Base-by-base conservation (phyloP, 306 rosid species). In the Pyrus communis region DNA sequence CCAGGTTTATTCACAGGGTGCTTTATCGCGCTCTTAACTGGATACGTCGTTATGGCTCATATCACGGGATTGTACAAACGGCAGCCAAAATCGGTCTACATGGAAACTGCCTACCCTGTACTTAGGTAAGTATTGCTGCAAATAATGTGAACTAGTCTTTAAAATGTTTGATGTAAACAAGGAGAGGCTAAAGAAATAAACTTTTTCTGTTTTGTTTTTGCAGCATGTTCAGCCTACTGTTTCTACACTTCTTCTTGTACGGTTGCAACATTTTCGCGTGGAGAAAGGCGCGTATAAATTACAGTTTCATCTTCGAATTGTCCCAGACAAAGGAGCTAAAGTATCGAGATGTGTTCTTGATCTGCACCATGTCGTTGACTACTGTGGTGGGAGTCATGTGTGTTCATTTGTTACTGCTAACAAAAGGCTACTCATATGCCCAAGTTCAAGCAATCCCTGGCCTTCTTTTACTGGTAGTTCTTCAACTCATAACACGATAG, bases 151-250 rank as follows among this genome's bases (percentile, higher is more conserved):
- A 30, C 74, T 52, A 27, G 51, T 28, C 18, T 43, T 10, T 1
- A 11, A 9, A 15, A 60, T 58, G 77, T 63, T 23, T 76, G 51
- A 67, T 11, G 49, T 45, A 51, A 76, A 64, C 45, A 57, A 65
- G 74, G 64, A 30, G 59, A 30, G 55, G 30, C 30, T 62, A 71
- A 23, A 70, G 25, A 63, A 76, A 52, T 40, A 58, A 7, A 82
- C 22, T 69, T 51, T 27, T 67, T 30, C 74, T 71, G 68, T 62
- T 42, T 77, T 67, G 70, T 57, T 40, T 58, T 42, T 86, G 90
- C 99, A 95, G 99, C 83, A 86, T 95, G 97, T 95, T 92, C 87
- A 88, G 97, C 91, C 92, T 95, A 21, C 19, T 95, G 86, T 95
- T 95, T 79, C 94, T 95, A n/a, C 99, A 95, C 81, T 83, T 95